These are phyloP conservation scores for Paramarasmius palmivorus DNA, from an alignment of 1,284 basidiomycete genomes.

Conservation along the genomic window DNA sequence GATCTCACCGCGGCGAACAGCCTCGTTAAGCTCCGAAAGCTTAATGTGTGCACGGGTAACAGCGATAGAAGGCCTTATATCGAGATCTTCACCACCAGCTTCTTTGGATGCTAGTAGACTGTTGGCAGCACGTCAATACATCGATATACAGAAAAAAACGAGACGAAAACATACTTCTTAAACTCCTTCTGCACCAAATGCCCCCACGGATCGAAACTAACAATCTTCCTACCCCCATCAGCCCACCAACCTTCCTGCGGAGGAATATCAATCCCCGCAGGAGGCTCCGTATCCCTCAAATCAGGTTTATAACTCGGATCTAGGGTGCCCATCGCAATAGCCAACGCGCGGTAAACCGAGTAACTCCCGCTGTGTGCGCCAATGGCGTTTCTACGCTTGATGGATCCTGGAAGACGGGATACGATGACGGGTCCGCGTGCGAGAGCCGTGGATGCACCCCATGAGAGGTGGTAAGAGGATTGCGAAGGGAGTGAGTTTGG, in stretches of 20 bases:
- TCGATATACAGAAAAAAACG: too few species aligned
- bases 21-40: constrained; percentile 88
- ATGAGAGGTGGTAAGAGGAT: constrained; percentile 75
- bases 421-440: constrained; percentile 88
- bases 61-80: constrained; percentile 89
- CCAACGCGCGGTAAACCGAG: constrained; percentile 91
- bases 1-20: constrained; percentile 73
- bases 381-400: constrained; percentile 91
- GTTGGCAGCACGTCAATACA: too few species aligned
- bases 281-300: constrained; percentile 87
- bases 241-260: constrained; percentile 81
- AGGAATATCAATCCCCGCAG: constrained; percentile 66
- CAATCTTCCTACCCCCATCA: constrained; percentile 64
- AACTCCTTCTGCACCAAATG: constrained; percentile 87
- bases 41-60: constrained; percentile 90
- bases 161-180: constrained; percentile 50
- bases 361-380: constrained; percentile 95
- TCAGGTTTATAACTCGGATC: constrained; percentile 86
- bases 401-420: constrained; percentile 80
- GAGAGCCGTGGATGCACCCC: constrained; percentile 74
- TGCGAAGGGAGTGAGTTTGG: constrained; percentile 3
- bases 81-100: constrained; percentile 49
- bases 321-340: constrained; percentile 89
- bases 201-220: constrained; percentile 94
- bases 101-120: constrained; percentile 18